Base-by-base conservation (phyloP, 1,284 basidiomycete species). In the Puccinia polysora region DNA sequence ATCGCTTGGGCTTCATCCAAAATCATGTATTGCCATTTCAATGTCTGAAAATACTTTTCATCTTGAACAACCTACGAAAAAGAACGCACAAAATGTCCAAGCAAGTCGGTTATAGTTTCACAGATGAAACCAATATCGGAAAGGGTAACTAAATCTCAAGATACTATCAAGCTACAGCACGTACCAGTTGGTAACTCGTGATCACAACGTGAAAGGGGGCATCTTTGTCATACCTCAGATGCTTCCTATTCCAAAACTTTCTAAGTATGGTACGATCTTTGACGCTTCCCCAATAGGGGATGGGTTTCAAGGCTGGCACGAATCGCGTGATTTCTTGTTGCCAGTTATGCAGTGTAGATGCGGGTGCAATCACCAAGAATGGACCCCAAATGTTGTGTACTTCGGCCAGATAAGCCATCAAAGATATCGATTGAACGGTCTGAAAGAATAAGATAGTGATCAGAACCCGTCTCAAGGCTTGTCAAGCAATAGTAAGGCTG, bases 1-100 rank as follows among this genome's bases (percentile, higher is more conserved):
- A 99, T 98, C 73, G 97, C 97, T 81, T 99, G 96, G 10, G 96
- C 96, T 81, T 99, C 96, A 78, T 99, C 96, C 14, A 99, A 84
- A 73, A 99, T 87, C 96, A 98, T 98, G 80, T 98, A 99, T 82
- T 99, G 96, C 96, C 96, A 99, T 79, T 94, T 96, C 77, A 98
- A 88, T 43, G 90, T 86, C 79, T 96, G 90, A 81, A 99, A 97
- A 81, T 99, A 97, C 79, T 97, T 93, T 78, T 97, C 94, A 80
- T 99, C 96, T 82, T 91, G 90, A 8, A 93, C 94, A 47, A 97
- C 87, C 89, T 91, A 76, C 36, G n/a, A 55, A 36, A 74, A 49
- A 14, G 12, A 45, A 45, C n/a, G n/a, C n/a, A n/a, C 50, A 30
- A 18, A 65, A 5, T 45, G 12, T 56, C 70, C 18, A 64, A 49